Conservation (phyloP, 2,329 filamentous ascomycete genomes). For the Ilyonectria robusta region DNA sequence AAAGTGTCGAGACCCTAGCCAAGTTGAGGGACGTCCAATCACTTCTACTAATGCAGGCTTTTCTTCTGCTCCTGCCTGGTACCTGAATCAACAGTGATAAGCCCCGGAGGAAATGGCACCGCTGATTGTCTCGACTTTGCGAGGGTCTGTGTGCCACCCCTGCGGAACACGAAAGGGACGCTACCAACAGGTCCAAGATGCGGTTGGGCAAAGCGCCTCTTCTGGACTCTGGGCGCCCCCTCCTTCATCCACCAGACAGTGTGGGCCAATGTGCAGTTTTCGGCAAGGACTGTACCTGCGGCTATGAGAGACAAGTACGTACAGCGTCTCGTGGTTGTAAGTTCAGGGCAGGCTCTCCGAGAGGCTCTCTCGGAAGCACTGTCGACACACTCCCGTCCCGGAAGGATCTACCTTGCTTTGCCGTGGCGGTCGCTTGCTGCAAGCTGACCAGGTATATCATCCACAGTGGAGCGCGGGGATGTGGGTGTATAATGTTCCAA, state of each 20-base stretch:
- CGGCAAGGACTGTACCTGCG: constrained; percentile 50
- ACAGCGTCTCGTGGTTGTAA: constrained; percentile 20
- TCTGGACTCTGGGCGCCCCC: constrained; percentile 29
- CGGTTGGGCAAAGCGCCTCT: constrained; percentile 41
- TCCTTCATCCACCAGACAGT: constrained; percentile 31
- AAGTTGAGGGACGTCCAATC: constrained; percentile 40
- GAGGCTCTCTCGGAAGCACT: constrained; percentile 26
- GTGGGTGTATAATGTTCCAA: constrained; percentile 36
- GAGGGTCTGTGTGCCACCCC: constrained; percentile 54
- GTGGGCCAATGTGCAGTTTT: constrained; percentile 51
- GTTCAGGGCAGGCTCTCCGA: constrained; percentile 15
- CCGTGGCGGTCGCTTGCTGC: constrained; percentile 33
- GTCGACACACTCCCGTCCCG: constrained; percentile 32
- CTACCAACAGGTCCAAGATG: constrained; percentile 46
- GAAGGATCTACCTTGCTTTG: constrained; percentile 39
- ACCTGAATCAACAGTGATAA: constrained; percentile 50
- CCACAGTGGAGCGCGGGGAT: constrained; percentile 29
- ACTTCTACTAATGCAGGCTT: constrained; percentile 45
- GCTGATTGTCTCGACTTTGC: constrained; percentile 52
- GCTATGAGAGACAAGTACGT: constrained; percentile 43
- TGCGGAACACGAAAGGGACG: constrained; percentile 41
- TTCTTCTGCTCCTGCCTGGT: constrained; percentile 48
- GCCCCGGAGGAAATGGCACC: constrained; percentile 44
- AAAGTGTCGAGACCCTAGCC: constrained; percentile 44
- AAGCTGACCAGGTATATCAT: constrained; percentile 31